These are phyloP conservation scores for Eucalyptus albens DNA, from an alignment of 345 rosid species.

Conservation along the genomic window DNA sequence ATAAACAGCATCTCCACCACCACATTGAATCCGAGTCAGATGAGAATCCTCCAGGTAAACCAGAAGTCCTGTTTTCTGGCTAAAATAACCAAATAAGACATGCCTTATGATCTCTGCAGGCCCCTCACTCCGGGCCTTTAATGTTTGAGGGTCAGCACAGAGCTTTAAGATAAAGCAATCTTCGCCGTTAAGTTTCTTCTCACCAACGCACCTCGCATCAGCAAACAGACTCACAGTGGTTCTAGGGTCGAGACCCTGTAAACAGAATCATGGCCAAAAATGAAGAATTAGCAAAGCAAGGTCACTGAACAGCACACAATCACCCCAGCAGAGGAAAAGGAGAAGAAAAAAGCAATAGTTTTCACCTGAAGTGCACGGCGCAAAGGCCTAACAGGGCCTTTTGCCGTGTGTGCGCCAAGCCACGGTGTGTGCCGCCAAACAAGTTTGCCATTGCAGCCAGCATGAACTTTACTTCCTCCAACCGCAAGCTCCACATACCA, in stretches of 20 bases:
- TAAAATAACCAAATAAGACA: constrained; percentile 34
- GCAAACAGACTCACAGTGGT: constrained; percentile 30
- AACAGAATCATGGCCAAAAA: neutral
- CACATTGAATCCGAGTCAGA: constrained; percentile 33
- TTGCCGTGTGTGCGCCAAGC: constrained; percentile 5
- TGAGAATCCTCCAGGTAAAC: constrained; percentile 36
- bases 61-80: constrained; percentile 38
- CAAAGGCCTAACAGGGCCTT: constrained; percentile 2
- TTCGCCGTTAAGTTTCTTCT: constrained; percentile 23
- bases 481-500: constrained; percentile 4
- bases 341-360: neutral
- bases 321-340: neutral
- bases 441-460: constrained; percentile 8
- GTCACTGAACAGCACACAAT: neutral
- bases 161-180: constrained; percentile 38
- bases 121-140: constrained; percentile 30
- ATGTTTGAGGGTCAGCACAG: constrained; percentile 27
- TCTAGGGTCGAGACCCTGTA: constrained; percentile 43
- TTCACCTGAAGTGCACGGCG: constrained; percentile 8
- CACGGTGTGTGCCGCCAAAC: constrained; percentile 6
- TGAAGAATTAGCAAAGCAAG: neutral
- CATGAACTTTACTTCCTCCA: constrained; percentile 1
- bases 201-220: constrained; percentile 34
- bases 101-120: constrained; percentile 42
- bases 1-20: constrained; percentile 35